Conservation (phyloP, 352 stramenopile species). For the Aphanomyces stellatus region DNA sequence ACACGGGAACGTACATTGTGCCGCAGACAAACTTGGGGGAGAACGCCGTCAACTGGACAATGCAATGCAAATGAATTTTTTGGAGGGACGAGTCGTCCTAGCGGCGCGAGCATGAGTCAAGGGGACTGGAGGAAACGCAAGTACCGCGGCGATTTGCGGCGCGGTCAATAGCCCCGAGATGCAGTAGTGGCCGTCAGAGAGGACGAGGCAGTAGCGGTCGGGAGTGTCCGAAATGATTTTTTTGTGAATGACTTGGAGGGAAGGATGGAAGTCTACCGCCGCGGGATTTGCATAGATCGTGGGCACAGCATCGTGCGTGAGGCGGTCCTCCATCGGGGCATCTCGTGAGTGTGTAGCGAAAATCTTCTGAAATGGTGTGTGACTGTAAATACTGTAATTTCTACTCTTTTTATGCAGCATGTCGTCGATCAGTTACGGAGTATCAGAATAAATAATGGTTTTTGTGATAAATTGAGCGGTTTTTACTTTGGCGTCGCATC, state of each 20-base stretch:
- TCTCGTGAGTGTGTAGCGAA: too few relatives aligned
- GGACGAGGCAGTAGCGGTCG: neutral
- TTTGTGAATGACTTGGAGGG: conserved; percentile 8
- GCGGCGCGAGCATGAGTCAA: neutral
- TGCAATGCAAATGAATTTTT: neutral
- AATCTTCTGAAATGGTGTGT: too few relatives aligned
- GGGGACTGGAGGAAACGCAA: neutral
- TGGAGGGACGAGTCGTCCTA: neutral
- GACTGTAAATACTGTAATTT: too few relatives aligned
- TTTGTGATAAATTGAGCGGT: too few relatives aligned
- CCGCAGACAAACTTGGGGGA: conserved; percentile 6
- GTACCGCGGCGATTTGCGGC: neutral
- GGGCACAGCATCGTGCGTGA: neutral
- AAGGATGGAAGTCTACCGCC: neutral
- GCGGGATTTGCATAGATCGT: neutral
- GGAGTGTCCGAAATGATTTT: neutral
- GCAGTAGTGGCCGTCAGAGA: conserved; percentile 5
- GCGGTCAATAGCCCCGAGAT: too few relatives aligned
- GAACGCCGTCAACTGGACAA: neutral
- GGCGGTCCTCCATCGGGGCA: too few relatives aligned
- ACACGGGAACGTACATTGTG: conserved; percentile 5
- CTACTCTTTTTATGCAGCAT: too few relatives aligned
- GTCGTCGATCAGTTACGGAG: too few relatives aligned
- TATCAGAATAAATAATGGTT: too few relatives aligned
- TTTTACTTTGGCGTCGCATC: too few relatives aligned